Evolutionary conservation across 192 early-diverging fungal species (phyloP), one percentile per base, ranked within the genome.

Genomic region (Podila horticola): DNA sequence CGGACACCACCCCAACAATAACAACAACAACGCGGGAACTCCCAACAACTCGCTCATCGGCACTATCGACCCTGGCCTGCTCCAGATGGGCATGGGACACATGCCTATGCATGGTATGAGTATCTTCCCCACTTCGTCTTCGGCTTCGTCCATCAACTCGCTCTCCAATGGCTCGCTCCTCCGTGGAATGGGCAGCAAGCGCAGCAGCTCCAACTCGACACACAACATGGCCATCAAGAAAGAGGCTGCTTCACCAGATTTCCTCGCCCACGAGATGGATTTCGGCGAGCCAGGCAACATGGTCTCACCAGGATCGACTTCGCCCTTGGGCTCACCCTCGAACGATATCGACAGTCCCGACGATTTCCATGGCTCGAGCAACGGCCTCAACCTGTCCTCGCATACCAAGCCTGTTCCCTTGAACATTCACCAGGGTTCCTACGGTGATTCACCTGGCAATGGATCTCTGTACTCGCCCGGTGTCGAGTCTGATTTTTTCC

Each of bases 261-360:
- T 77, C 62, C 38, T 81, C 36, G 34, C 50, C 38, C n/a, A 64
- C 8, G 82, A 84, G 45, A 75, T 86, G 76, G 84, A 86, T 50
- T 84, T 73, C 75, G 75, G 75, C 48, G 71, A 83, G 45, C 75
- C 67, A 28, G 62, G 68, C 38, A 83, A 60, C 30, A 65, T 84
- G 64, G 62, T 86, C 51, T 86, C 85, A 9, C 85, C 82, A 5
- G 65, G 70, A 13, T 75, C 82, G 20, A 83, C 45, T 29, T 81
- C 84, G 31, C 72, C 77, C 8, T 26, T 71, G 61, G 75, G 72
- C 66, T 83, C 84, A 24, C 84, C 84, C 58, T 64, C 71, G 60
- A 75, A 81, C 63, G 77, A 81, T 66, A 73, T 81, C 48, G 77
- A 81, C 61, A 69, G 77, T 65, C 61, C 77, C 29, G 77, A 86